phyloP scores from a whole-genome alignment of 768 basidiomycete genomes.

The Collybia nuda region DNA sequence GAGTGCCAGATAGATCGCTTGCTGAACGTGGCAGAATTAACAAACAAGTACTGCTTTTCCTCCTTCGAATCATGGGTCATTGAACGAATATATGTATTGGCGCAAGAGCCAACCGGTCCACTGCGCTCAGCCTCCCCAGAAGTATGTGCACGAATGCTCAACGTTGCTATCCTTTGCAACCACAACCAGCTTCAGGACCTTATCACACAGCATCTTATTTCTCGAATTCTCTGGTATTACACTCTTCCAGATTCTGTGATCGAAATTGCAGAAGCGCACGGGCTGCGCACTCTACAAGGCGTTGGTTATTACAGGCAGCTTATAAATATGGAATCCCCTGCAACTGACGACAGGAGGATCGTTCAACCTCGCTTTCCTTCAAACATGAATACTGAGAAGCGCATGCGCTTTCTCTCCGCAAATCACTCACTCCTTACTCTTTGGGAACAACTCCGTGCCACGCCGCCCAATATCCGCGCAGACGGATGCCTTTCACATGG shows the following conservation, averaged over 20 bases:
- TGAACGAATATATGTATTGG: conserved; percentile 35
- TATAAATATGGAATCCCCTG: conserved; percentile 26
- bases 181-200: conserved; percentile 47
- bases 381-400: conserved; percentile 31
- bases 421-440: conserved; percentile 51
- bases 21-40: conserved; percentile 44
- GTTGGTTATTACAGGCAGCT: conserved; percentile 54
- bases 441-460: conserved; percentile 52
- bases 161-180: conserved; percentile 49
- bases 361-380: conserved; percentile 27
- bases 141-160: conserved; percentile 45
- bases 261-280: conserved; percentile 41
- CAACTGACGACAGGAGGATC: conserved; percentile 3
- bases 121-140: conserved; percentile 27
- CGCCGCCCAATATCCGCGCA: conserved; percentile 42
- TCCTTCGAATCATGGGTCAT: conserved; percentile 45
- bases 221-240: conserved; percentile 53
- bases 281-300: conserved; percentile 39
- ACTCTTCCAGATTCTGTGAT: conserved; percentile 48
- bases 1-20: conserved; percentile 36
- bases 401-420: conserved; percentile 55
- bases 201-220: conserved; percentile 48
- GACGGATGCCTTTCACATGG: conserved; percentile 48
- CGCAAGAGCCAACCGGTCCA: conserved; percentile 27
- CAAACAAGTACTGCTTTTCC: conserved; percentile 47